A percentile compares a stretch with the other conserved stretches of the same genome.
Conservation (phyloP, 2,329 filamentous ascomycete species). For the Sporothrix variecibatus region DNA sequence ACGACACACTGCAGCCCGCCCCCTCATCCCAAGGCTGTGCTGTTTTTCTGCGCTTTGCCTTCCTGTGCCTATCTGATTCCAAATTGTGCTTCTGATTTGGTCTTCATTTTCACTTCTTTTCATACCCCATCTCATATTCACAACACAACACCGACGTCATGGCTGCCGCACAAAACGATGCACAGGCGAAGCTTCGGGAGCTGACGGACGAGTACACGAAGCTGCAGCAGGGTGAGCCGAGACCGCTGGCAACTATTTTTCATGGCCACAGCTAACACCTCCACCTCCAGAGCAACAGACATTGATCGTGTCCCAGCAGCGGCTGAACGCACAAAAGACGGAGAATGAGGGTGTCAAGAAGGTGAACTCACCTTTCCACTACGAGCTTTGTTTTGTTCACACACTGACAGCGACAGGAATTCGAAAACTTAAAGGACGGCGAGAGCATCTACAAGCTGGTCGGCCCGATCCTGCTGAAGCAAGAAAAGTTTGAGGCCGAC, state of each 20-base stretch:
- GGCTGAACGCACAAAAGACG: constrained; percentile 89
- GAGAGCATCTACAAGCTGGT: constrained; percentile 96
- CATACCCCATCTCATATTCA: background rate
- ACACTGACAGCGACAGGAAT: constrained; percentile 66
- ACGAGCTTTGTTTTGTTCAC: too few species aligned
- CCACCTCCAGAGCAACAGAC: constrained; percentile 71
- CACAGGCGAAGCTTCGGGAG: constrained; percentile 75
- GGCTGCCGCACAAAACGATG: constrained; percentile 52
- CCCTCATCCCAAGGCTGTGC: constrained; percentile 1
- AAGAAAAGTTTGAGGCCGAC: constrained; percentile 86
- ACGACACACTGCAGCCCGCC: background rate
- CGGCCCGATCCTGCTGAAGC: constrained; percentile 89
- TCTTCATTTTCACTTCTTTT: background rate
- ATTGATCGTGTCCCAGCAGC: constrained; percentile 77
- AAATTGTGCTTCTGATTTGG: background rate
- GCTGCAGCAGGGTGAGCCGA: constrained; percentile 71
- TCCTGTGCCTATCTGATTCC: background rate
- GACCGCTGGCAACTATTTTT: background rate
- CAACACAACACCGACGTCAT: background rate
- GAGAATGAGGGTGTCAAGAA: constrained; percentile 89
- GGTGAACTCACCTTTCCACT: constrained; percentile 52
- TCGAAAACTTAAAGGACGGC: constrained; percentile 73
- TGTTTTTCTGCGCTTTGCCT: background rate
- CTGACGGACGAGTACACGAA: constrained; percentile 87
- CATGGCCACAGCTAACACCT: background rate